Evolutionary conservation across 2,329 filamentous ascomycete genomes (phyloP).

Genomic region (Mycocentrospora acerina): DNA sequence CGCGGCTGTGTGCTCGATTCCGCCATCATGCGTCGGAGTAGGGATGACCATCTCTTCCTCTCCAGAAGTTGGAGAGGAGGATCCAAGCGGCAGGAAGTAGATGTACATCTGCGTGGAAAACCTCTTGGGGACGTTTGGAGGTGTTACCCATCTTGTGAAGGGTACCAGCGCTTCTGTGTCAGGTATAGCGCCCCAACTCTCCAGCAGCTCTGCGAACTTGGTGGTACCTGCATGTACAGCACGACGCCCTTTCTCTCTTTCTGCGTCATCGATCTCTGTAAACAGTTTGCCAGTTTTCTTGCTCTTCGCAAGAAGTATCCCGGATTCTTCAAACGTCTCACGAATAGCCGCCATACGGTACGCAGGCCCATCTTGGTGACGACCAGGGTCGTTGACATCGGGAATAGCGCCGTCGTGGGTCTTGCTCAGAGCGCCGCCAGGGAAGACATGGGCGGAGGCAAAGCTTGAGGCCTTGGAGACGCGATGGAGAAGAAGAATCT

Average conservation of each 20-base stretch:
- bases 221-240: slow-evolving; percentile 67
- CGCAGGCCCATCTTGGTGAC: slow-evolving; percentile 69
- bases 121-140: slow-evolving; percentile 67
- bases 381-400: slow-evolving; percentile 50
- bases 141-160: slow-evolving; percentile 92
- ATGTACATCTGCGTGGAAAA: slow-evolving; percentile 98
- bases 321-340: slow-evolving; percentile 94
- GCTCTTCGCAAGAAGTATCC: slow-evolving; percentile 72
- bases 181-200: slow-evolving; percentile 57
- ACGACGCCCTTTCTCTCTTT: slow-evolving; percentile 66
- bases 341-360: slow-evolving; percentile 84
- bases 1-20: slow-evolving; percentile 71
- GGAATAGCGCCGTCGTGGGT: slow-evolving; percentile 71
- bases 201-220: slow-evolving; percentile 67
- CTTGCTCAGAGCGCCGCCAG: slow-evolving; percentile 79
- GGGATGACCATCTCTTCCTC: slow-evolving; percentile 61
- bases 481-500: slow-evolving; percentile 84
- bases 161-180: slow-evolving; percentile 72
- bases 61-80: slow-evolving; percentile 31
- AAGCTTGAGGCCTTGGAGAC: slow-evolving; percentile 82
- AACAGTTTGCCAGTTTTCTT: slow-evolving; percentile 58
- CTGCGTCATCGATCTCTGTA: slow-evolving; percentile 56
- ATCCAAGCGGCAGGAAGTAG: slow-evolving; percentile 72
- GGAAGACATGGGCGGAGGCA: slow-evolving; percentile 91
- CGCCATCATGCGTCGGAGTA: slow-evolving; percentile 70